Evolutionary conservation across 1,284 basidiomycete genomes (phyloP).

Genomic region (Apiotrichum gracile): DNA sequence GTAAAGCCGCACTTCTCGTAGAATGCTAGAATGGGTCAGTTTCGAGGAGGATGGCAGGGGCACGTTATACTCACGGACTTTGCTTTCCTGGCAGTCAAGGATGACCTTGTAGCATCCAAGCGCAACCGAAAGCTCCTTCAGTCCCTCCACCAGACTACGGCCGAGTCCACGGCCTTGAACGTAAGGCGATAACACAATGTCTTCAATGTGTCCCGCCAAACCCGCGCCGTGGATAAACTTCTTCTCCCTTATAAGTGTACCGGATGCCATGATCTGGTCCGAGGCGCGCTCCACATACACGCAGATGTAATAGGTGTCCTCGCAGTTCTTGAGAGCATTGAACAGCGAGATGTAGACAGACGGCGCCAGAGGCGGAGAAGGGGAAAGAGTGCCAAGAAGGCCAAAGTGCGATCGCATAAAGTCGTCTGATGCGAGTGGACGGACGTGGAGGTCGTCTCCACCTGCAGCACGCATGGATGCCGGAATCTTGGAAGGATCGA

Average conservation of each 20-base stretch:
- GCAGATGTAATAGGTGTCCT: constrained; percentile 72
- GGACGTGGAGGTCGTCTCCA: constrained; percentile 50
- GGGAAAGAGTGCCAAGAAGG: constrained; percentile 73
- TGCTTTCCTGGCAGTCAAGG: constrained; percentile 82
- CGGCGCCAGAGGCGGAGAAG: constrained; percentile 69
- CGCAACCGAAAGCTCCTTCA: constrained; percentile 69
- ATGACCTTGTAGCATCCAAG: constrained; percentile 91
- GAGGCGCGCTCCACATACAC: constrained; percentile 71
- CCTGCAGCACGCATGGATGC: constrained; percentile 26
- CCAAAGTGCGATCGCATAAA: constrained; percentile 74
- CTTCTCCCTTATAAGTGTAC: constrained; percentile 79
- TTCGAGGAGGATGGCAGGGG: neutral
- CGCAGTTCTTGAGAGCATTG: constrained; percentile 46
- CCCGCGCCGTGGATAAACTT: constrained; percentile 84
- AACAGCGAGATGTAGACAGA: constrained; percentile 65
- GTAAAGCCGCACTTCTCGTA: constrained; percentile 83
- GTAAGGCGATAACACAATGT: constrained; percentile 90
- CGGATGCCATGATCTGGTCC: constrained; percentile 78
- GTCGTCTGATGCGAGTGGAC: constrained; percentile 81
- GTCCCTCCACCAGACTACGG: constrained; percentile 71
- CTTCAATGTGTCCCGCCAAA: constrained; percentile 89
- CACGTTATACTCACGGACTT: constrained; percentile 66
- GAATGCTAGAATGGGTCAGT: constrained; percentile 58
- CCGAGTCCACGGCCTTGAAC: constrained; percentile 81
- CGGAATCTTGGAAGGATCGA: constrained; percentile 59